Evolutionary conservation across 805 yeast genomes (phyloP).

Genomic region (Kregervanrija pseudodelftensis): DNA sequence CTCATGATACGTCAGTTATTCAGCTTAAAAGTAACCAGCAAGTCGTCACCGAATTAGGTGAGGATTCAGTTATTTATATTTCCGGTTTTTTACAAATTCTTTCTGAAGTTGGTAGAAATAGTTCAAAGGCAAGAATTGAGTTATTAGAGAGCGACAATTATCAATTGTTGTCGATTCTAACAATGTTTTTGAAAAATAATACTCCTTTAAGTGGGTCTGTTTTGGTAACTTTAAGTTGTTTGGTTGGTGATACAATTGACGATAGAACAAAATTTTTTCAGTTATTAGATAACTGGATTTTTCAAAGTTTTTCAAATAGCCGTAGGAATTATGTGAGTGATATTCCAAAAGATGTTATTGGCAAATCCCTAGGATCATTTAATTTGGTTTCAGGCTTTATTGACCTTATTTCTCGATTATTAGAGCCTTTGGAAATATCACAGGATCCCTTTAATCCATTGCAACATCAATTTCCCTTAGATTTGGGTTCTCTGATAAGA

Average conservation of each 20-base stretch:
- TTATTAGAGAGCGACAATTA: constrained; percentile 27
- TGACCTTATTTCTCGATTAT: constrained; percentile 37
- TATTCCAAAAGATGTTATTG: constrained; percentile 31
- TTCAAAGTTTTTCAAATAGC: constrained; percentile 23
- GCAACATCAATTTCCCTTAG: constrained; percentile 49
- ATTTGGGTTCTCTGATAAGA: constrained; percentile 56
- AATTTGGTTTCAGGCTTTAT: constrained; percentile 43
- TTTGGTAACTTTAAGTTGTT: constrained; percentile 48
- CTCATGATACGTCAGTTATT: not conserved
- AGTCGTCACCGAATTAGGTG: constrained; percentile 54
- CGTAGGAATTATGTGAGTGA: constrained; percentile 10
- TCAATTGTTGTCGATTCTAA: constrained; percentile 22
- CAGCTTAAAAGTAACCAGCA: not conserved
- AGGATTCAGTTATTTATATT: constrained; percentile 69
- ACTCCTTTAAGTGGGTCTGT: constrained; percentile 39
- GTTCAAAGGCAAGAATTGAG: constrained; percentile 27
- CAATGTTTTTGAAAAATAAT: constrained; percentile 20
- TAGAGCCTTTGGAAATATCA: constrained; percentile 24
- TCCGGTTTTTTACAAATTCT: constrained; percentile 69
- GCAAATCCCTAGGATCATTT: constrained; percentile 5
- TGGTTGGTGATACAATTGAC: constrained; percentile 40
- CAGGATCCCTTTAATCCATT: constrained; percentile 32
- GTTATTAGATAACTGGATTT: constrained; percentile 65
- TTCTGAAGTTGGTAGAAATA: constrained; percentile 41
- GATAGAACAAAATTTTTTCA: constrained; percentile 55